Base-by-base conservation (phyloP, 140 eudicot species). In the Senecio squalidus region DNA sequence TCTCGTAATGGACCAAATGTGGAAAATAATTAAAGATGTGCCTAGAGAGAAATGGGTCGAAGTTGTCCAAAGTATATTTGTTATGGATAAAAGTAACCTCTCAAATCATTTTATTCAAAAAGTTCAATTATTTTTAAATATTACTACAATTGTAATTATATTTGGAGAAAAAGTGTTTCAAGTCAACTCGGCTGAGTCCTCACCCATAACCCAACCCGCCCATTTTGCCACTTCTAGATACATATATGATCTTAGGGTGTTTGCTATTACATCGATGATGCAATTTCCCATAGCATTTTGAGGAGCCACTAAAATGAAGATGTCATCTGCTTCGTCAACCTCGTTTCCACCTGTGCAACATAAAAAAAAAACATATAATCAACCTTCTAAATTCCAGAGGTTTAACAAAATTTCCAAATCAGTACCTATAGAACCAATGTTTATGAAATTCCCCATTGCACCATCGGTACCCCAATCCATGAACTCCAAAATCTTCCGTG, bases 401-500 rank as follows among this genome's bases (percentile, higher is more conserved):
- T n/a, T n/a, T 36, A 36, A 9, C 41, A 1, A 36, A 6, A 6
- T 36, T 9, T 36, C 4, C n/a, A 36, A n/a, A 36, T 36, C 2
- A 47, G 56, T 84, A 92, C 98, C 96, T 79, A 93, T 84, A 22
- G 99, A 55, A 30, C 99, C 99, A 38, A 93, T 70, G 50, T 74
- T 88, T 77, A 93, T 71, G 52, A 93, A 93, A 62, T 76, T 88
- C 56, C 93, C 99, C 83, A 66, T 73, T 29, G 95, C 95, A 70
- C 81, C 99, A 77, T 88, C 89, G 31, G 64, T 82, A 72, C 99
- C 99, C 99, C 96, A 93, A 61, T 93, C 99, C 99, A 93, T 93
- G 75, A 43, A 87, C 70, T 93, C 99, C 82, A 88, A 74, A 58
- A 93, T 93, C 64, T 88, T 80, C 25, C 95, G 79, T 56, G 79